These are phyloP conservation scores for Melocanna baccifera DNA, from an alignment of 176 grass and related monocot genomes.

Conservation along the genomic window DNA sequence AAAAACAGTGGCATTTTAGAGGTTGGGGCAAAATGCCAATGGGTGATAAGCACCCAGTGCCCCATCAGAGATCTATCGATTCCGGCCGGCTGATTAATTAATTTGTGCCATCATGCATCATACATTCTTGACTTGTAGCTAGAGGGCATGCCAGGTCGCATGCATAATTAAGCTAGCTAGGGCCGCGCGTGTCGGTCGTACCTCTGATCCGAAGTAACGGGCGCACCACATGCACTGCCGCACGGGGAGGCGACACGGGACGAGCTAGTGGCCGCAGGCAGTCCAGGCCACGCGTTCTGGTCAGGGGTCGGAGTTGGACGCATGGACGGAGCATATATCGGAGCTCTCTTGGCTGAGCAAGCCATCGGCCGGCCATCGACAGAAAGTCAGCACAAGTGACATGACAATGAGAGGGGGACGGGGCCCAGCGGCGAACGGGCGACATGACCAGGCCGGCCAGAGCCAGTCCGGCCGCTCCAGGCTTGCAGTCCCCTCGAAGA, in stretches of 20 bases:
- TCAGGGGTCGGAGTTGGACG: neutral
- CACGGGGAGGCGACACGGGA: neutral
- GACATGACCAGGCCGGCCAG: constrained; percentile 25
- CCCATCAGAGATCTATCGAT: neutral
- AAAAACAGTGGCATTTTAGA: neutral
- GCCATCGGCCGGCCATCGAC: neutral
- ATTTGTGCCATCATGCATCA: neutral
- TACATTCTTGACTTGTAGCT: neutral
- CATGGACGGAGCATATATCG: neutral
- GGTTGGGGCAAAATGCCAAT: neutral
- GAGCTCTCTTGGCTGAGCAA: neutral
- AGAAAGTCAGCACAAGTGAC: constrained; percentile 49
- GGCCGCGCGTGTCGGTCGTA: constrained; percentile 4
- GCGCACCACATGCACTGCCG: constrained; percentile 33
- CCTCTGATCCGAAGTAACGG: neutral
- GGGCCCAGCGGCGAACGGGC: neutral
- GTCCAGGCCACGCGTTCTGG: neutral
- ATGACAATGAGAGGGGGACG: neutral
- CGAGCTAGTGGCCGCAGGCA: neutral
- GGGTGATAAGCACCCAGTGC: neutral
- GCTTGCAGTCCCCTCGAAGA: neutral
- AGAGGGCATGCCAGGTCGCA: neutral
- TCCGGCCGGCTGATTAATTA: neutral
- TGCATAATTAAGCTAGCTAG: neutral
- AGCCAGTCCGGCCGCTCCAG: neutral